Percentiles rank a stretch among this genome's conserved stretches.
Conservation (phyloP, 208 protist genomes). For the Tritrichomonas musculus region DNA sequence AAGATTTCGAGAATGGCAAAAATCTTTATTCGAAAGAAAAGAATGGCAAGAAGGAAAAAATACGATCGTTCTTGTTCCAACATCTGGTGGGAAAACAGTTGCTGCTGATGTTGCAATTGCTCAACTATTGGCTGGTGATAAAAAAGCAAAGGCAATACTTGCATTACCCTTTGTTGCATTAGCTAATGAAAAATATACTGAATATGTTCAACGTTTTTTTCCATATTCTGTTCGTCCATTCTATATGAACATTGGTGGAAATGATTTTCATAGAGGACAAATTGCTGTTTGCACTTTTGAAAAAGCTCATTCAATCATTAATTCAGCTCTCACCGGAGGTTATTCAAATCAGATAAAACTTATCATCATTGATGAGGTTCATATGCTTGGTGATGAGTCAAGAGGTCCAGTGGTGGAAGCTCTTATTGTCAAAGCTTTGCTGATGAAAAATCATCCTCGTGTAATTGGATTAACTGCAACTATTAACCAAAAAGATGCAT, state of each 20-base stretch:
- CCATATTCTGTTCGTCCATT: not conserved
- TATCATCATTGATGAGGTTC: constrained; percentile 6
- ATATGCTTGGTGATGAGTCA: not conserved
- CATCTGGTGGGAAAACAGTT: constrained; percentile 23
- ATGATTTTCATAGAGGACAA: not conserved
- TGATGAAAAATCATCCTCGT: not conserved
- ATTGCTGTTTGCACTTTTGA: constrained; percentile 24
- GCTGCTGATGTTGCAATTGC: constrained; percentile 29
- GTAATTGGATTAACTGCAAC: not conserved
- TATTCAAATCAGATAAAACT: not conserved
- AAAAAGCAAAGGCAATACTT: not conserved
- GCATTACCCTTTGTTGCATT: constrained; percentile 11
- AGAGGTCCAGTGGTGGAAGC: not conserved
- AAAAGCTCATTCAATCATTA: constrained; percentile 13
- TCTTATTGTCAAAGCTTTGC: not conserved
- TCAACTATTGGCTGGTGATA: not conserved
- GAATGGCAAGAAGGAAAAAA: not conserved
- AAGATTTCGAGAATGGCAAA: not conserved
- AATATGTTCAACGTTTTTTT: constrained; percentile 8
- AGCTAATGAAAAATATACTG: not conserved
- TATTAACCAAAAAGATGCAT: not conserved
- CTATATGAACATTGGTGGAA: not conserved
- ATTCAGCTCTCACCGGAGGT: not conserved
- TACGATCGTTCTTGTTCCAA: not conserved
- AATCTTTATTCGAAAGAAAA: not conserved